phyloP scores from a whole-genome alignment of 306 rosid genomes.

The Quercus variabilis region DNA sequence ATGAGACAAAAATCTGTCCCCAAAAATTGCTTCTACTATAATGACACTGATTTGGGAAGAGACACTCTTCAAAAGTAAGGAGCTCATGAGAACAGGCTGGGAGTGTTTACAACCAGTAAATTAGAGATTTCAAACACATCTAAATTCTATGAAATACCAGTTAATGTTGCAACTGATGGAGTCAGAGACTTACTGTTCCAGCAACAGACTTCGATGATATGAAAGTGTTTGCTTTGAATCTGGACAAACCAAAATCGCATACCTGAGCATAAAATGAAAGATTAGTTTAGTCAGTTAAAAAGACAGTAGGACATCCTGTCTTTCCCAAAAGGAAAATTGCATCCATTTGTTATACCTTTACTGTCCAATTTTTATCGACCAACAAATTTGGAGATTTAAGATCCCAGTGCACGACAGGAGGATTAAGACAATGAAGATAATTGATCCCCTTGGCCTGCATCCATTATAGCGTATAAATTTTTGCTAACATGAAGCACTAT shows the following conservation, averaged over 20 bases:
- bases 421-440: constrained; percentile 88
- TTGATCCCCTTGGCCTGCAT: constrained; percentile 97
- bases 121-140: background rate
- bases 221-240: constrained; percentile 91
- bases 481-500: background rate
- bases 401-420: constrained; percentile 96
- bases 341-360: constrained; percentile 51
- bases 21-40: background rate
- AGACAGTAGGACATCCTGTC: background rate
- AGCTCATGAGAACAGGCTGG: background rate
- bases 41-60: background rate
- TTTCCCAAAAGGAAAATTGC: constrained; percentile 4
- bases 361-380: constrained; percentile 95
- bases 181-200: constrained; percentile 75
- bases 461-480: background rate
- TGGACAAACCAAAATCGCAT: constrained; percentile 93
- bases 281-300: constrained; percentile 9
- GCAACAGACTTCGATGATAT: constrained; percentile 93
- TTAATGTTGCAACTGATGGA: background rate
- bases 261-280: constrained; percentile 48
- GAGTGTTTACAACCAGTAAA: background rate
- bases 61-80: background rate
- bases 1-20: background rate
- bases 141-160: background rate
- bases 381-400: constrained; percentile 94